Evolutionary conservation across 352 stramenopile species (phyloP), one percentile per base, ranked within the genome.

Genomic region (Globisporangium sylvaticum): DNA sequence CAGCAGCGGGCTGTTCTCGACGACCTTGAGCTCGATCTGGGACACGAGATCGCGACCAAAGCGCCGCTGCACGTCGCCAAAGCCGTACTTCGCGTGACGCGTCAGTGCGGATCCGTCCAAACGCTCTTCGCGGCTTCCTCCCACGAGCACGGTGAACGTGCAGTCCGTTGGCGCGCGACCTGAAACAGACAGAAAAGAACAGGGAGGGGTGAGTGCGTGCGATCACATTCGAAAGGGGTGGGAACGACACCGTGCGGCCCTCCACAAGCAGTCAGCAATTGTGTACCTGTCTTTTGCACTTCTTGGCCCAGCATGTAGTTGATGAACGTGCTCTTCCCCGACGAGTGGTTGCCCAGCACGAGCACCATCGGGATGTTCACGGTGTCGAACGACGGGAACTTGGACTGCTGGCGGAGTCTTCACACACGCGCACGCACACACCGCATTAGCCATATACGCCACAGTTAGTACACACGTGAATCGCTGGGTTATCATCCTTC

Each of bases 291-390:
- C 79, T 95, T 95, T 64, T 95, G 87, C 27, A 95, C 83, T 37
- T 87, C 74, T 57, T 92, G 84, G 22, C 80, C 75, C 54, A 95
- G 74, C 85, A 95, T 94, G 76, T 95, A 77, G 69, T 95, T 95
- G 72, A 95, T 95, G 64, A 95, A 94, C 7, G 87, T 95, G 67
- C 78, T 90, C 69, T 95, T 95, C 29, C 87, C 87, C 3, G 84
- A 93, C 64, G 85, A 94, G 68, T 95, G 87, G 64, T 95, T 95
- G 60, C 87, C 87, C 68, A 95, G 68, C 48, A 95, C 85, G 50
- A 95, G 66, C 62, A 95, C 85, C 86, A 94, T 94, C 39, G 87
- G 87, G 5, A 89, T 65, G 65, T 91, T 91, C 44, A 95, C 87
- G 0, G 79, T 79, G 54, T 78, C 79, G 44, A 95, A 94, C 39